Conservation (phyloP, 805 yeast species). For the Ogataea ganodermae region DNA sequence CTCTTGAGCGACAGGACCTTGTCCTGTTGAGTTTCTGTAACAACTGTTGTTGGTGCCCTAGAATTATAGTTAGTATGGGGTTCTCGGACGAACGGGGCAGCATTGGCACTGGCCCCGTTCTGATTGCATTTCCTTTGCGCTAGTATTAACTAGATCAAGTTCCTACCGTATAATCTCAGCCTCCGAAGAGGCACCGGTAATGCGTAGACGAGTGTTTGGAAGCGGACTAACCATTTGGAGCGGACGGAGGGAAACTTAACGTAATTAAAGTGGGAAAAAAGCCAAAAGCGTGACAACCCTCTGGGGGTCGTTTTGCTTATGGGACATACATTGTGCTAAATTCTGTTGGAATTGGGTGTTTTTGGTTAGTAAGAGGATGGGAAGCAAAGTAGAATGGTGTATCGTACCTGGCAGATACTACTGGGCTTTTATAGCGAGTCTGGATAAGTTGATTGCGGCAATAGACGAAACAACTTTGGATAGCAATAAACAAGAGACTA, state of each 20-base stretch:
- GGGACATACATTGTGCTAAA: constrained; percentile 7
- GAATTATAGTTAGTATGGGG: constrained; percentile 11
- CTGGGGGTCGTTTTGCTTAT: constrained; percentile 1
- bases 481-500: not conserved
- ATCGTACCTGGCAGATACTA: not conserved
- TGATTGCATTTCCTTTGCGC: constrained; percentile 38
- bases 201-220: constrained; percentile 16
- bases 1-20: constrained; percentile 25
- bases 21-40: constrained; percentile 15
- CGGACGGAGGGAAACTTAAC: constrained; percentile 9
- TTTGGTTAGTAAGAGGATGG: not conserved
- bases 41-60: constrained; percentile 29
- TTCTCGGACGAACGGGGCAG: not conserved
- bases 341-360: not conserved
- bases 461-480: too few species aligned
- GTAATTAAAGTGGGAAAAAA: constrained; percentile 5
- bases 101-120: not conserved
- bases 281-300: not conserved
- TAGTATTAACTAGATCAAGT: constrained; percentile 47
- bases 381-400: not conserved
- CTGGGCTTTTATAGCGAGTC: not conserved
- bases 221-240: constrained; percentile 16
- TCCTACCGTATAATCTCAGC: constrained; percentile 46
- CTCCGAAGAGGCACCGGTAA: constrained; percentile 32
- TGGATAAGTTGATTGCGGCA: too few species aligned